A percentile compares a stretch with the other conserved stretches of the same genome.
These are phyloP conservation scores for Leccinum pseudoinsigne DNA, from an alignment of 1,284 basidiomycete genomes.

Conservation along the genomic window DNA sequence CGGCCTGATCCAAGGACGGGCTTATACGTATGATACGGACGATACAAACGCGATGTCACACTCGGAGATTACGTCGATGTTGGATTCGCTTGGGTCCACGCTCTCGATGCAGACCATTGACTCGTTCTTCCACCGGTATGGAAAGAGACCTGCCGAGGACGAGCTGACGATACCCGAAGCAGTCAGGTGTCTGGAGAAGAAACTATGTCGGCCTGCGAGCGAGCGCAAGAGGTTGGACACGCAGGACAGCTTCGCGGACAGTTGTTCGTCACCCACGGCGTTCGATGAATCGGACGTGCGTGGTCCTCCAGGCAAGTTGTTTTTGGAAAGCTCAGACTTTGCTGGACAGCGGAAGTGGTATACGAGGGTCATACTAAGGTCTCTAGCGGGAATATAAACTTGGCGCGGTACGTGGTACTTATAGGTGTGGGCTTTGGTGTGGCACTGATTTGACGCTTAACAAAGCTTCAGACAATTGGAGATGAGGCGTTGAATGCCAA, in stretches of 20 bases:
- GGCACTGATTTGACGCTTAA: too few species aligned
- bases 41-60: constrained; percentile 79
- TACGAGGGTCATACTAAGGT: too few species aligned
- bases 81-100: constrained; percentile 65
- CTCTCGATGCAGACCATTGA: constrained; percentile 80
- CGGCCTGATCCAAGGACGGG: constrained; percentile 74
- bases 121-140: constrained; percentile 74
- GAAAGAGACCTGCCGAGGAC: constrained; percentile 67
- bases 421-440: too few species aligned
- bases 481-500: too few species aligned
- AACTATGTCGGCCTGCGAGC: constrained; percentile 68
- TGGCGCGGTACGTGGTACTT: too few species aligned
- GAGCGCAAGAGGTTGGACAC: constrained; percentile 66
- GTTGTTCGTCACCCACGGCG: constrained; percentile 45
- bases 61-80: constrained; percentile 76
- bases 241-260: constrained; percentile 38
- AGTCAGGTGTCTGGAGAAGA: constrained; percentile 78
- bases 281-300: constrained; percentile 26
- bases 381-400: too few species aligned
- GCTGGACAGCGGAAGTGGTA: constrained; percentile 41
- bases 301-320: constrained; percentile 18
- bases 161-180: constrained; percentile 81
- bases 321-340: constrained; percentile 64
- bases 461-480: too few species aligned
- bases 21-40: constrained; percentile 89